Conservation (phyloP, 2,329 filamentous ascomycete species). For the Bipolaris victoriae region DNA sequence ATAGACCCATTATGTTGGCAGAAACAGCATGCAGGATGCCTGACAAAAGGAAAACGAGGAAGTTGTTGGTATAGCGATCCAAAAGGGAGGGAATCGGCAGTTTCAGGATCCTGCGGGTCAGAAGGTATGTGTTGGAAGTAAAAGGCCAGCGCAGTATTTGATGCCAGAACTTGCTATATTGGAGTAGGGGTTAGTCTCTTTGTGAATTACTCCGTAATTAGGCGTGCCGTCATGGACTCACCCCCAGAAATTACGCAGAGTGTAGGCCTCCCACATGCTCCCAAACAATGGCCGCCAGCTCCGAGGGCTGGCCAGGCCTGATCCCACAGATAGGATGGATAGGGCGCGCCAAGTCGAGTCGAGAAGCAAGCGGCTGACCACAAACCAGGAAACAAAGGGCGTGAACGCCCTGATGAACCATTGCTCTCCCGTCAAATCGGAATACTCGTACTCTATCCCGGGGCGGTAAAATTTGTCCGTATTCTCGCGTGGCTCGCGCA, state of each 20-base stretch:
- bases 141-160: background rate
- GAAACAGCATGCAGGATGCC: background rate
- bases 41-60: background rate
- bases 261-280: background rate
- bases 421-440: slow-evolving; percentile 1
- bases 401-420: slow-evolving; percentile 2
- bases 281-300: background rate
- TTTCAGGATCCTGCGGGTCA: background rate
- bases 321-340: background rate
- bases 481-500: slow-evolving; percentile 2
- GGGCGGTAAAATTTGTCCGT: slow-evolving; percentile 4
- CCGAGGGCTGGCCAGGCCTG: background rate
- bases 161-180: background rate
- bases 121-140: background rate
- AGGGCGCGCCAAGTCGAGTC: background rate
- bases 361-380: background rate
- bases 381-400: background rate
- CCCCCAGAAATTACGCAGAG: background rate
- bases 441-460: slow-evolving; percentile 4
- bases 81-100: background rate
- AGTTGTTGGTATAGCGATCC: background rate
- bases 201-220: background rate
- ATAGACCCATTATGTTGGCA: background rate
- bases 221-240: background rate
- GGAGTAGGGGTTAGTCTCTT: background rate